phyloP scores from a whole-genome alignment of 1,139 yeast species.

The Pichia norvegensis region DNA sequence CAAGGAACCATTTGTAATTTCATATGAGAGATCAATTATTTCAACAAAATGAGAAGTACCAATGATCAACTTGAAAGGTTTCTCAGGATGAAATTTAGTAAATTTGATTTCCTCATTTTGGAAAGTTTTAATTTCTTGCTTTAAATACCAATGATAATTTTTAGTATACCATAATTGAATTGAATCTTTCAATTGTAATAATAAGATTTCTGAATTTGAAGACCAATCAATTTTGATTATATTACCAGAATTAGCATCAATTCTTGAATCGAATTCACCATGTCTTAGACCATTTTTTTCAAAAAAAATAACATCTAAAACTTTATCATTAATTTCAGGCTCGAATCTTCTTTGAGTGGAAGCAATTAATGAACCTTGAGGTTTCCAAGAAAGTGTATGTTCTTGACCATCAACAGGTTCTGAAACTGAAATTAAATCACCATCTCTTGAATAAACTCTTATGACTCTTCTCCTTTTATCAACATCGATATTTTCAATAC shows the following conservation, averaged over 20 bases:
- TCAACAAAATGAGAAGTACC: conserved; percentile 48
- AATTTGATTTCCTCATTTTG: conserved; percentile 36
- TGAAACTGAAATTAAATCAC: conserved; percentile 71
- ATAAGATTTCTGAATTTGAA: conserved; percentile 68
- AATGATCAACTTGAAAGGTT: conserved; percentile 65
- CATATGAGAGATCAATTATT: conserved; percentile 62
- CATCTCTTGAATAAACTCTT: conserved; percentile 76
- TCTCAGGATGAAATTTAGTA: conserved; percentile 83
- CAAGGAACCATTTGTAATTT: conserved; percentile 62
- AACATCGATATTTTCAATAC: conserved; percentile 47
- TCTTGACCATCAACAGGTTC: conserved; percentile 87
- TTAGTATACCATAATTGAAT: conserved; percentile 86
- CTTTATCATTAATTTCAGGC: conserved; percentile 40
- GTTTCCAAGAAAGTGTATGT: conserved; percentile 74
- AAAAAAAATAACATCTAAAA: conserved; percentile 61
- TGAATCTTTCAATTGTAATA: conserved; percentile 51
- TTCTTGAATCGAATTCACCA: conserved; percentile 71
- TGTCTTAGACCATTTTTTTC: conserved; percentile 92
- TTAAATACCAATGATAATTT: conserved; percentile 93
- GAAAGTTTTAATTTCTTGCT: conserved; percentile 55
- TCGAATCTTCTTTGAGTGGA: conserved; percentile 58
- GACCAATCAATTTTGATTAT: conserved; percentile 58
- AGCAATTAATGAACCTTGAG: conserved; percentile 84
- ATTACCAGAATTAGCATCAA: conserved; percentile 42
- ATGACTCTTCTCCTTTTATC: conserved; percentile 60